These are phyloP conservation scores for Epichloe uncinata DNA, from an alignment of 2,329 filamentous ascomycete genomes.

Conservation along the genomic window DNA sequence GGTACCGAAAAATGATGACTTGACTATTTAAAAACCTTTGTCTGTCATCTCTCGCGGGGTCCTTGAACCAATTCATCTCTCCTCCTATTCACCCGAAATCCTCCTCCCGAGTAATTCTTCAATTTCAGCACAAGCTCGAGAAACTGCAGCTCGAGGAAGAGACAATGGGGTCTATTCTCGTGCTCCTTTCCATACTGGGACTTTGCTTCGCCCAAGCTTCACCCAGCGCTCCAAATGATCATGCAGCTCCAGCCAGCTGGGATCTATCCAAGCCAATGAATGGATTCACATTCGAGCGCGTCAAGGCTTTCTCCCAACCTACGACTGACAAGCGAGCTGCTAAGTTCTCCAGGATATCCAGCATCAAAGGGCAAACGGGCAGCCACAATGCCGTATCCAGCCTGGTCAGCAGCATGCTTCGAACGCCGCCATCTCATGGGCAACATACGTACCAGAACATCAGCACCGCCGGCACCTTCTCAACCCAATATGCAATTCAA, in stretches of 20 bases:
- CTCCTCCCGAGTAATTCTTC: too few relatives aligned
- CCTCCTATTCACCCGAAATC: too few relatives aligned
- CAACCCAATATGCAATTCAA: conserved; percentile 29
- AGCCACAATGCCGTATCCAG: conserved; percentile 19
- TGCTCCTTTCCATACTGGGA: conserved; percentile 5
- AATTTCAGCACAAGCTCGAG: too few relatives aligned
- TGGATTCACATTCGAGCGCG: conserved; percentile 24
- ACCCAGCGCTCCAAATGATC: background rate
- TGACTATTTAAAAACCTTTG: too few relatives aligned
- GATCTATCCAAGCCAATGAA: conserved; percentile 24
- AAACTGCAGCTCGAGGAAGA: background rate
- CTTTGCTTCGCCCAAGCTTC: conserved; percentile 1
- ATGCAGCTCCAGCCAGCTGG: conserved; percentile 10
- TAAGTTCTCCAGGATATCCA: conserved; percentile 21
- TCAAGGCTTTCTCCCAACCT: conserved; percentile 15
- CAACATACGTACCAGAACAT: conserved; percentile 23
- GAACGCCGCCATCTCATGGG: conserved; percentile 7
- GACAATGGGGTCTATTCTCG: background rate
- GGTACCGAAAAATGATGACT: too few relatives aligned
- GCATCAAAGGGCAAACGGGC: conserved; percentile 13
- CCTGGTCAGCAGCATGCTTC: conserved; percentile 13
- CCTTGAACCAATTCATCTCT: too few relatives aligned
- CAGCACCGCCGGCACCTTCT: conserved; percentile 22
- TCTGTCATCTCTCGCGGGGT: too few relatives aligned
- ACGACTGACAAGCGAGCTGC: conserved; percentile 16